Evolutionary conservation across 805 yeast genomes (phyloP).

Genomic region (Lachancea nothofagi): DNA sequence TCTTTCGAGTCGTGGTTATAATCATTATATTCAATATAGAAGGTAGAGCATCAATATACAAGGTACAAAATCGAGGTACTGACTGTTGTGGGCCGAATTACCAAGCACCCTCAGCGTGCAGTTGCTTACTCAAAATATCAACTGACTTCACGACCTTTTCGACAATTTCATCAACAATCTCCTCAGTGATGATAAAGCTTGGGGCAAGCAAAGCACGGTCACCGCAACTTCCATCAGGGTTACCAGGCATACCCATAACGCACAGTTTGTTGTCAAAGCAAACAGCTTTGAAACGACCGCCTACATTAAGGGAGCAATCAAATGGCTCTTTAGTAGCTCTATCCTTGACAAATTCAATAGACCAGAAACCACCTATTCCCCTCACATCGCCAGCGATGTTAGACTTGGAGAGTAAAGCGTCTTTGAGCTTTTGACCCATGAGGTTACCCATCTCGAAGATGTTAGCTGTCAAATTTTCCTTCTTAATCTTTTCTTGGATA

Average conservation of each 20-base stretch:
- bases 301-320: slow-evolving; percentile 35
- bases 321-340: slow-evolving; percentile 47
- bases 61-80: too few relatives aligned
- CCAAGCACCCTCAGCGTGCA: slow-evolving; percentile 18
- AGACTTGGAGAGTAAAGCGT: slow-evolving; percentile 30
- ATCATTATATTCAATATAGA: too few relatives aligned
- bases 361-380: slow-evolving; percentile 59
- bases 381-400: slow-evolving; percentile 52
- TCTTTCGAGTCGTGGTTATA: too few relatives aligned
- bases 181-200: slow-evolving; percentile 39
- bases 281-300: slow-evolving; percentile 31
- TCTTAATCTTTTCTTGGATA: slow-evolving; percentile 39
- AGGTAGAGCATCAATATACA: too few relatives aligned
- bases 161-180: slow-evolving; percentile 39
- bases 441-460: slow-evolving; percentile 40
- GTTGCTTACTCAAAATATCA: slow-evolving; percentile 25
- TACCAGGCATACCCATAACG: slow-evolving; percentile 44
- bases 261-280: slow-evolving; percentile 44
- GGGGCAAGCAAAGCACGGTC: slow-evolving; percentile 48
- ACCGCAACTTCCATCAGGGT: slow-evolving; percentile 36
- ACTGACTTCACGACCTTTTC: slow-evolving; percentile 38
- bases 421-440: slow-evolving; percentile 36
- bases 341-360: slow-evolving; percentile 52
- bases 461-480: slow-evolving; percentile 36
- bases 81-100: not conserved